Evolutionary conservation across 2,329 filamentous ascomycete genomes (phyloP).

Genomic region (Fusarium sp.): DNA sequence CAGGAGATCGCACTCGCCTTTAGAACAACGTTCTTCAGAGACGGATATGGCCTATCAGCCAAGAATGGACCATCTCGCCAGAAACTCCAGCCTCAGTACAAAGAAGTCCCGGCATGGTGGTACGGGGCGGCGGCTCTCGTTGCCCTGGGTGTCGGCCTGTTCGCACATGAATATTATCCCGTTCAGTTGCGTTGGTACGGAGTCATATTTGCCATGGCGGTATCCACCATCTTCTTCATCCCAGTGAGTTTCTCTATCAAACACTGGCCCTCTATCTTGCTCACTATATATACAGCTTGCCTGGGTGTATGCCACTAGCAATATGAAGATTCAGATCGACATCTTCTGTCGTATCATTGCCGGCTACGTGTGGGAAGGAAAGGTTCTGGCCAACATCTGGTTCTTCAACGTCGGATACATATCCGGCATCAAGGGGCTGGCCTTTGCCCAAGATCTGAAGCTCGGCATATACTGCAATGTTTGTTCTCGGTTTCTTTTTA

Average conservation of each 20-base stretch:
- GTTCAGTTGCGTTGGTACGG: slow-evolving; percentile 50
- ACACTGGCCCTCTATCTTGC: neutral
- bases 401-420: slow-evolving; percentile 56
- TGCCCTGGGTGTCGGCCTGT: slow-evolving; percentile 44
- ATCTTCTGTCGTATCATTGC: slow-evolving; percentile 59
- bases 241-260: slow-evolving; percentile 34
- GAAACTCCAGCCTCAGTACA: slow-evolving; percentile 31
- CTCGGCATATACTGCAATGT: slow-evolving; percentile 56
- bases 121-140: slow-evolving; percentile 34
- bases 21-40: neutral
- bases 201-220: slow-evolving; percentile 42
- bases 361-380: slow-evolving; percentile 59
- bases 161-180: slow-evolving; percentile 47
- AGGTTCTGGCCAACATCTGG: slow-evolving; percentile 54
- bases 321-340: slow-evolving; percentile 58
- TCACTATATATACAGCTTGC: neutral
- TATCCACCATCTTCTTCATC: slow-evolving; percentile 47
- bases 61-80: neutral
- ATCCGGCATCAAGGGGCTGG: slow-evolving; percentile 55
- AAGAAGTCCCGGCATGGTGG: slow-evolving; percentile 43
- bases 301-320: slow-evolving; percentile 54
- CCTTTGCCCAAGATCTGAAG: slow-evolving; percentile 59
- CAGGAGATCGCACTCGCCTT: slow-evolving; percentile 33
- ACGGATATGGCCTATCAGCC: neutral
- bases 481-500: too few relatives aligned